Evolutionary conservation across 2,329 filamentous ascomycete genomes (phyloP), one percentile per base, ranked within the genome.

Genomic region (Orbilia oligospora): DNA sequence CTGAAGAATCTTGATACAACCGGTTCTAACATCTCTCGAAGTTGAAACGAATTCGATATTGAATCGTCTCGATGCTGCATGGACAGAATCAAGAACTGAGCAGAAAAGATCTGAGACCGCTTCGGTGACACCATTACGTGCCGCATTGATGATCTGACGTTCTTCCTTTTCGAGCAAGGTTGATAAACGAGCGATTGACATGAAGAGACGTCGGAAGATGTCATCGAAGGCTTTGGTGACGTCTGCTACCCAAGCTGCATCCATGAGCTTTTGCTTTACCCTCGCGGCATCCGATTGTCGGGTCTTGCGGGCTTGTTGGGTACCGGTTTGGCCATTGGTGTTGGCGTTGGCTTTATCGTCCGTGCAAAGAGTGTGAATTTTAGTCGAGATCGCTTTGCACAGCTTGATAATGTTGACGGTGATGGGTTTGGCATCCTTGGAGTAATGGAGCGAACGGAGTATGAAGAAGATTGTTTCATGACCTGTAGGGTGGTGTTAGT

Each of bases 81-180:
- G 66, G 9, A 81, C 67, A 5, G 72, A 76, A 46, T 66, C 76
- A 16, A 81, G 16, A 10, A 81, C 67, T 16, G 73, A 77, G 67
- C 49, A 67, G 49, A 77, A 20, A 9, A 77, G 67, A 9, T 77
- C 61, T 20, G 58, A 77, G 30, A 71, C 46, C 18, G 67, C 38
- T n/a, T 58, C 51, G 38, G 51, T 56, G 20, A 49, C 61, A 38
- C 33, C 67, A 24, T 44, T 41, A 24, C 30, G 38, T 67, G 67
- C 55, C 18, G 51, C 36, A 10, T 51, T 44, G 5, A 46, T 14
- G 10, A 53, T 66, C 20, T 53, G 49, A 18, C 48, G 44, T 27
- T 71, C 51, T 4, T 63, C 63, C 10, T 56, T 55, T 36, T 67
- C 24, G n/a, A 64, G 8, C 10, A 73, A 33, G 12, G 27, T 30